Evolutionary conservation across 805 yeast genomes (phyloP).

Genomic region (Lachancea quebecensis): DNA sequence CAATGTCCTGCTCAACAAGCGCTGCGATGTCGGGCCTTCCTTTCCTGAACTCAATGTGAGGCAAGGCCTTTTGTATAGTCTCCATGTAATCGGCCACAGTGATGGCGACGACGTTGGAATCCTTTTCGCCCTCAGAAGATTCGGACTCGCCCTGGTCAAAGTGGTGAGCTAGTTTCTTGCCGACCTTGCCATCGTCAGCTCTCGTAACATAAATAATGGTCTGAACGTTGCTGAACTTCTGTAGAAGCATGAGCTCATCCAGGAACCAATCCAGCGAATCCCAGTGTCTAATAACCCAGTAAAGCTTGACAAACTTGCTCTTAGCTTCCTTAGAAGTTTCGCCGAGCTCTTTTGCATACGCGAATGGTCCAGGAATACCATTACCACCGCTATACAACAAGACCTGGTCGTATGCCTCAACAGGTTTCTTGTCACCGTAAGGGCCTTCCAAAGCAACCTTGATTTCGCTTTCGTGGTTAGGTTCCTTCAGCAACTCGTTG

Average conservation of each 20-base stretch:
- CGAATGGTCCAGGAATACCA: slow-evolving; percentile 40
- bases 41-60: slow-evolving; percentile 35
- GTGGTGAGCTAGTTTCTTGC: slow-evolving; percentile 7
- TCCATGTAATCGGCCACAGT: background rate
- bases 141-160: background rate
- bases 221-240: slow-evolving; percentile 15
- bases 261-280: slow-evolving; percentile 15
- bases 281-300: slow-evolving; percentile 17
- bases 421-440: slow-evolving; percentile 40
- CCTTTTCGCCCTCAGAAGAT: slow-evolving; percentile 8
- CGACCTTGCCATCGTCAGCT: slow-evolving; percentile 15
- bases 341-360: slow-evolving; percentile 10
- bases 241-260: slow-evolving; percentile 12
- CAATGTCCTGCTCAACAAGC: slow-evolving; percentile 34
- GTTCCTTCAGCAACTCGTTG: slow-evolving; percentile 24
- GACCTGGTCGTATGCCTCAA: slow-evolving; percentile 35
- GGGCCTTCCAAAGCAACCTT: slow-evolving; percentile 50
- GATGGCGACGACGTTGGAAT: slow-evolving; percentile 5
- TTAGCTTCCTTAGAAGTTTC: slow-evolving; percentile 6
- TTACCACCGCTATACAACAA: slow-evolving; percentile 42
- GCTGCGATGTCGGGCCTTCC: slow-evolving; percentile 42
- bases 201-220: slow-evolving; percentile 53
- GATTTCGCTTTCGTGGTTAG: slow-evolving; percentile 28
- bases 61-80: slow-evolving; percentile 20
- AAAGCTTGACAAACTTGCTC: slow-evolving; percentile 8